phyloP scores from a whole-genome alignment of 495 filamentous ascomycete genomes.

The Saxophila tyrrhenica region DNA sequence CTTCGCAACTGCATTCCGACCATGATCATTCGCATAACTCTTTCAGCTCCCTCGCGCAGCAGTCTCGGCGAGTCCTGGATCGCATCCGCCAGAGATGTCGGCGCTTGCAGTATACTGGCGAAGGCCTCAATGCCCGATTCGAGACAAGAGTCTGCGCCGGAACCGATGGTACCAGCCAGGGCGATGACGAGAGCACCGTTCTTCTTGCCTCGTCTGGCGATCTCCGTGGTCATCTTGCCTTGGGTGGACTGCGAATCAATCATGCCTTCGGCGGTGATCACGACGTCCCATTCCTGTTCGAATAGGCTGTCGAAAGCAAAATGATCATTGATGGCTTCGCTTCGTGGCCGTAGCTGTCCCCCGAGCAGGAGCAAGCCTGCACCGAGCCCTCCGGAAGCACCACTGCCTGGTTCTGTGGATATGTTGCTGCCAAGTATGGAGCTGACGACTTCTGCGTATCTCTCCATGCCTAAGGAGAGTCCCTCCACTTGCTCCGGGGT shows the following conservation, averaged over 20 bases:
- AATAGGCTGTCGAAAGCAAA: constrained; percentile 1
- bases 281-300: constrained; percentile 3
- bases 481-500: constrained; percentile 8
- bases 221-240: constrained; percentile 15
- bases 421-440: background rate
- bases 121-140: background rate
- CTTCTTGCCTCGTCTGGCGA: constrained; percentile 4
- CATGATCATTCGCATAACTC: constrained; percentile 7
- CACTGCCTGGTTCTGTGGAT: constrained; percentile 4
- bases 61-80: background rate
- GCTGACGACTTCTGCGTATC: background rate
- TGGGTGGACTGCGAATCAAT: constrained; percentile 9
- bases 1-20: background rate
- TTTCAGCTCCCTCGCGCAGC: constrained; percentile 2
- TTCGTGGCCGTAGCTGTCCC: constrained; percentile 4
- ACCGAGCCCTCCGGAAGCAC: constrained; percentile 11
- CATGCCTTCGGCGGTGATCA: constrained; percentile 15
- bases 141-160: background rate
- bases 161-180: constrained; percentile 2
- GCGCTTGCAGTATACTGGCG: background rate
- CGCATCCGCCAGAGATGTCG: constrained; percentile 1
- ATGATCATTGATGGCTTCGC: constrained; percentile 8
- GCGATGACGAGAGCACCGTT: constrained; percentile 9
- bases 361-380: constrained; percentile 13
- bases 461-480: constrained; percentile 5